Percentiles rank a stretch among this genome's conserved stretches.
phyloP scores from a whole-genome alignment of 2,329 filamentous ascomycete species.

The Fusarium caatingaense region DNA sequence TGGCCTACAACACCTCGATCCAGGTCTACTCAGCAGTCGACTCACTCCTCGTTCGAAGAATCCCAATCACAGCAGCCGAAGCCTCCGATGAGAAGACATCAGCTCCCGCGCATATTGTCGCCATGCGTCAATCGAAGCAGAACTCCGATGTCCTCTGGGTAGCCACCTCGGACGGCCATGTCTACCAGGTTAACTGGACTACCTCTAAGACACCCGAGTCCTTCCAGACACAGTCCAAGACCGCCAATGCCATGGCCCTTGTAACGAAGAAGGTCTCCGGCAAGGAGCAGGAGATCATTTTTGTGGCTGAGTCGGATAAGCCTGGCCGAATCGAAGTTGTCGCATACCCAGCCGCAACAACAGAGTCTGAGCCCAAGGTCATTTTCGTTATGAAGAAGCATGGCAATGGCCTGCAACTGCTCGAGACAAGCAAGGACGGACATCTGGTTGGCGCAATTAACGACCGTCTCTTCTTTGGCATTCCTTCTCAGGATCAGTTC shows the following conservation, averaged over 20 bases:
- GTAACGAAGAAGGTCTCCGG: slow-evolving; percentile 53
- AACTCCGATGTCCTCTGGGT: slow-evolving; percentile 67
- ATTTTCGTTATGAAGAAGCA: slow-evolving; percentile 54
- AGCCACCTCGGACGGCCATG: slow-evolving; percentile 66
- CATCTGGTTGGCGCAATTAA: slow-evolving; percentile 61
- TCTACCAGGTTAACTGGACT: slow-evolving; percentile 71
- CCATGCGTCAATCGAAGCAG: slow-evolving; percentile 54
- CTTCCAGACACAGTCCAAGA: slow-evolving; percentile 57
- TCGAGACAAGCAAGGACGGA: slow-evolving; percentile 65
- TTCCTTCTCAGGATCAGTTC: slow-evolving; percentile 39
- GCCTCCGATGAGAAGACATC: slow-evolving; percentile 41
- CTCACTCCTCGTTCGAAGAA: slow-evolving; percentile 81
- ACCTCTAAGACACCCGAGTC: slow-evolving; percentile 55
- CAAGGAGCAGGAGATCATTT: slow-evolving; percentile 57
- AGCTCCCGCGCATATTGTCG: slow-evolving; percentile 53
- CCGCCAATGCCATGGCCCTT: slow-evolving; percentile 60
- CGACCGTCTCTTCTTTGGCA: slow-evolving; percentile 53
- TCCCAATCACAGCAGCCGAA: slow-evolving; percentile 61
- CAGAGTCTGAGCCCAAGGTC: slow-evolving; percentile 48
- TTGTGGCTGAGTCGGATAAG: slow-evolving; percentile 59
- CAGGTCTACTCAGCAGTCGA: slow-evolving; percentile 85
- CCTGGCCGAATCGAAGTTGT: slow-evolving; percentile 53
- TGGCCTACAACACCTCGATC: slow-evolving; percentile 79
- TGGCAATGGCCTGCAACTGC: slow-evolving; percentile 53
- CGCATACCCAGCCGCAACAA: slow-evolving; percentile 57